Evolutionary conservation across 116 monocot species (phyloP).

Genomic region (Cymodocea nodosa): DNA sequence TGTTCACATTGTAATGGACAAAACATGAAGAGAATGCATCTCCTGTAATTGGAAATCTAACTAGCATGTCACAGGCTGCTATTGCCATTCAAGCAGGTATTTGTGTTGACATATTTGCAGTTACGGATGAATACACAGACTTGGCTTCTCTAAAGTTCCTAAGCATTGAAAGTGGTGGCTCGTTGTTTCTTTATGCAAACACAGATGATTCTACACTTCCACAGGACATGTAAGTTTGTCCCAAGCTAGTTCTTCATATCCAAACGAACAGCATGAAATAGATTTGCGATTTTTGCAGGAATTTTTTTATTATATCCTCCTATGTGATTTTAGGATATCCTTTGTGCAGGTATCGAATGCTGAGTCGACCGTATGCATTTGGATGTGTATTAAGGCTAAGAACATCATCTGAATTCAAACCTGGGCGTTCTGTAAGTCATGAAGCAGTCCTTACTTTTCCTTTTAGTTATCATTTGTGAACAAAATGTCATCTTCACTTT

Average conservation of each 20-base stretch:
- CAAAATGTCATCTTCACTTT: background rate
- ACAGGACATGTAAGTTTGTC: constrained; percentile 81
- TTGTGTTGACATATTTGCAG: constrained; percentile 94
- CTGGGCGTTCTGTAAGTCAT: constrained; percentile 66
- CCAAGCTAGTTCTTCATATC: background rate
- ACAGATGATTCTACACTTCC: constrained; percentile 99
- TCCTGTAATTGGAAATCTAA: constrained; percentile 23
- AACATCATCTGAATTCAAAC: constrained; percentile 89
- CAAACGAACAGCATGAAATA: background rate
- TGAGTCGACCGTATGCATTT: constrained; percentile 98
- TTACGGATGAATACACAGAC: constrained; percentile 97
- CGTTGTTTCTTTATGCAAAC: constrained; percentile 73
- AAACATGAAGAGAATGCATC: background rate
- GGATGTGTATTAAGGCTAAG: constrained; percentile 82
- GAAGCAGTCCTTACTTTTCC: background rate
- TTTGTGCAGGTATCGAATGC: constrained; percentile 66
- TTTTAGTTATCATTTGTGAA: background rate
- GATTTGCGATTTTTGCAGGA: background rate
- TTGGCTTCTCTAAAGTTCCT: constrained; percentile 92
- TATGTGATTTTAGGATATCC: background rate
- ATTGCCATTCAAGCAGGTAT: constrained; percentile 97
- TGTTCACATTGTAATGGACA: background rate
- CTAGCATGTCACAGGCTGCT: constrained; percentile 61
- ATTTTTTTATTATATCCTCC: background rate
- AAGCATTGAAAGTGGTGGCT: constrained; percentile 97